Conservation (phyloP, 768 basidiomycete species). For the Amanita jacksonii region DNA sequence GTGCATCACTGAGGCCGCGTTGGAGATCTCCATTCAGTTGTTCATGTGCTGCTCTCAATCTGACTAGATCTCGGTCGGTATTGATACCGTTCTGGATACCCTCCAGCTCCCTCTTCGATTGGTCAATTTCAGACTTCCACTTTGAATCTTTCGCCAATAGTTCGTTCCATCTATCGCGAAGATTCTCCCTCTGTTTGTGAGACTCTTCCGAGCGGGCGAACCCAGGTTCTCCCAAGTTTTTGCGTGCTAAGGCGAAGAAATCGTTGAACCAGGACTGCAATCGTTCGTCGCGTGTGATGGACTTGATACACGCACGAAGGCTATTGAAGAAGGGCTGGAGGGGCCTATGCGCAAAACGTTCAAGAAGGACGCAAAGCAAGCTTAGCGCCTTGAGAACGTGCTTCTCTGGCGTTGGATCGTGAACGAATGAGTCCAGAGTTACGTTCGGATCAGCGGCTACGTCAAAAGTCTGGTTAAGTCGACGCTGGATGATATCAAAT, state of each 20-base stretch:
- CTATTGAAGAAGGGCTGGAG: conserved; percentile 39
- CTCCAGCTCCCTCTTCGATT: conserved; percentile 33
- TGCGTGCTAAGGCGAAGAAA: conserved; percentile 36
- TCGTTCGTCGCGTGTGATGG: conserved; percentile 43
- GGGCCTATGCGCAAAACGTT: conserved; percentile 44
- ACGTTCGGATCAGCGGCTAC: conserved; percentile 34
- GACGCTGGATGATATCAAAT: conserved; percentile 47
- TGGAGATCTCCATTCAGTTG: conserved; percentile 42
- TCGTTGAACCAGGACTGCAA: conserved; percentile 48
- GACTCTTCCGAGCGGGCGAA: conserved; percentile 45
- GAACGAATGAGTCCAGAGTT: conserved; percentile 45
- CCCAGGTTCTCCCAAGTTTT: conserved; percentile 37
- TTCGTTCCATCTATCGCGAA: conserved; percentile 41
- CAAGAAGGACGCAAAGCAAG: conserved; percentile 35
- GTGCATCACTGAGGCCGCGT: conserved; percentile 24
- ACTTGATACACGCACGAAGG: conserved; percentile 32
- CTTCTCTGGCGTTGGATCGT: conserved; percentile 55
- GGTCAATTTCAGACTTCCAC: conserved; percentile 43
- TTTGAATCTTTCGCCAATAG: conserved; percentile 39
- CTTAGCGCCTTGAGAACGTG: conserved; percentile 46
- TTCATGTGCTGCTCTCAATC: conserved; percentile 36
- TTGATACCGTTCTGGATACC: conserved; percentile 37
- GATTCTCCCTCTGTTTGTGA: conserved; percentile 28
- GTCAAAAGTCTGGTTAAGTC: conserved; percentile 43
- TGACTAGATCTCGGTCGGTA: conserved; percentile 39